phyloP scores from a whole-genome alignment of 2,329 filamentous ascomycete species.

The Ceratocystis alfenasii region DNA sequence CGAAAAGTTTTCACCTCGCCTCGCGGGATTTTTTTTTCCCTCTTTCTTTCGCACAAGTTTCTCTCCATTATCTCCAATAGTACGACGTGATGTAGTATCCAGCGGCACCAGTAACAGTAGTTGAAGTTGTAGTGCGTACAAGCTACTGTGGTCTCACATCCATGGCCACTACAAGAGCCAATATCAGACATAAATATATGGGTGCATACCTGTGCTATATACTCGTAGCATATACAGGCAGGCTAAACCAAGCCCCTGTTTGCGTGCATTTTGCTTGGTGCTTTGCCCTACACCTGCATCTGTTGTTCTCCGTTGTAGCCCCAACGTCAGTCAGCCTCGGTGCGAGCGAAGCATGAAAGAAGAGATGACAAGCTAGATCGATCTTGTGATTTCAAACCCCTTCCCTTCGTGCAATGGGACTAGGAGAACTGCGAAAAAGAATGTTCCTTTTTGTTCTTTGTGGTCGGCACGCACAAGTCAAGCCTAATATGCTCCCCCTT shows the following conservation, averaged over 20 bases:
- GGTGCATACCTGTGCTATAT: background rate
- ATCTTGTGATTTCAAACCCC: background rate
- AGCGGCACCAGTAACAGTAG: too few relatives aligned
- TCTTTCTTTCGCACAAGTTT: background rate
- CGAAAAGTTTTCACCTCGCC: constrained; percentile 4
- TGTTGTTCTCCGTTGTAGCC: background rate
- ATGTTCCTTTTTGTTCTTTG: background rate
- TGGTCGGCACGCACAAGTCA: background rate
- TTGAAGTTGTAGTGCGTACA: background rate
- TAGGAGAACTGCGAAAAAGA: background rate
- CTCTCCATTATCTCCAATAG: background rate
- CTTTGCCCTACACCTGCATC: constrained; percentile 10
- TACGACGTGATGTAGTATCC: background rate
- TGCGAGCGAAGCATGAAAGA: constrained; percentile 5
- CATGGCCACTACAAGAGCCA: background rate
- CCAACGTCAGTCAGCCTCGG: background rate
- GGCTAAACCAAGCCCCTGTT: background rate
- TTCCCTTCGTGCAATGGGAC: background rate
- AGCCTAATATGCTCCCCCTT: too few relatives aligned
- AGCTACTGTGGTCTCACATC: background rate
- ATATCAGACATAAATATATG: background rate
- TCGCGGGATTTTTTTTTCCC: too few relatives aligned
- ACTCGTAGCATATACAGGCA: background rate
- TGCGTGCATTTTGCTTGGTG: background rate
- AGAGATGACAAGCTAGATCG: constrained; percentile 1